Percentiles rank a stretch among this genome's conserved stretches.
Conservation (phyloP, 306 rosid genomes). For the Dryas alaskensis region DNA sequence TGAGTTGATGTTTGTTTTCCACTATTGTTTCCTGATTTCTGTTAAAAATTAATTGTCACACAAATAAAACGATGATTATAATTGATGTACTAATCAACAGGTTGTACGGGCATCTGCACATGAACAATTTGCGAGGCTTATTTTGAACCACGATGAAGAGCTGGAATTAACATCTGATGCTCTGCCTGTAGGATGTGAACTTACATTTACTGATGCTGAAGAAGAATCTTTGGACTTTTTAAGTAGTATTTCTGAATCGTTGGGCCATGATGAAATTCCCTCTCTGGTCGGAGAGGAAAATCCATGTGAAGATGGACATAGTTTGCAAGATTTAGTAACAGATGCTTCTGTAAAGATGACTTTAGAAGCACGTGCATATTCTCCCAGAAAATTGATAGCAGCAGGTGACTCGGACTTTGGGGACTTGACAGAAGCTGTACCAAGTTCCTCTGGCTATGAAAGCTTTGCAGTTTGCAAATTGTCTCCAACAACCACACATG, state of each 20-base stretch:
- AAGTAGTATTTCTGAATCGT: slow-evolving; percentile 49
- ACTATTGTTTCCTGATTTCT: slow-evolving; percentile 12
- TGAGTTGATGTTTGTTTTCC: slow-evolving; percentile 3
- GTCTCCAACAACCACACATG: slow-evolving; percentile 55
- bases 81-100: slow-evolving; percentile 46
- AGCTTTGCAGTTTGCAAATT: slow-evolving; percentile 41
- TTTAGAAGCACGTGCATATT: slow-evolving; percentile 38
- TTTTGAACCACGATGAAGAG: slow-evolving; percentile 71
- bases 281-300: slow-evolving; percentile 37
- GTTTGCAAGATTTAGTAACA: slow-evolving; percentile 36
- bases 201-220: slow-evolving; percentile 58
- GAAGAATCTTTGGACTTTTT: slow-evolving; percentile 62
- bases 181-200: slow-evolving; percentile 56
- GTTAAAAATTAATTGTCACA: not conserved
- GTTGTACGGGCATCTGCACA: slow-evolving; percentile 94
- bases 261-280: slow-evolving; percentile 36
- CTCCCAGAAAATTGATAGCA: slow-evolving; percentile 40
- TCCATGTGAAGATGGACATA: slow-evolving; percentile 41
- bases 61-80: not conserved
- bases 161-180: slow-evolving; percentile 68
- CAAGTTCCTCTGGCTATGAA: slow-evolving; percentile 35
- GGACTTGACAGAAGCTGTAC: slow-evolving; percentile 36
- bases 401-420: slow-evolving; percentile 34
- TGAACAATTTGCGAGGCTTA: slow-evolving; percentile 95
- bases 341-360: slow-evolving; percentile 49